Conservation (phyloP, 352 stramenopile genomes). For the Phytopythium chamaehyphon region DNA sequence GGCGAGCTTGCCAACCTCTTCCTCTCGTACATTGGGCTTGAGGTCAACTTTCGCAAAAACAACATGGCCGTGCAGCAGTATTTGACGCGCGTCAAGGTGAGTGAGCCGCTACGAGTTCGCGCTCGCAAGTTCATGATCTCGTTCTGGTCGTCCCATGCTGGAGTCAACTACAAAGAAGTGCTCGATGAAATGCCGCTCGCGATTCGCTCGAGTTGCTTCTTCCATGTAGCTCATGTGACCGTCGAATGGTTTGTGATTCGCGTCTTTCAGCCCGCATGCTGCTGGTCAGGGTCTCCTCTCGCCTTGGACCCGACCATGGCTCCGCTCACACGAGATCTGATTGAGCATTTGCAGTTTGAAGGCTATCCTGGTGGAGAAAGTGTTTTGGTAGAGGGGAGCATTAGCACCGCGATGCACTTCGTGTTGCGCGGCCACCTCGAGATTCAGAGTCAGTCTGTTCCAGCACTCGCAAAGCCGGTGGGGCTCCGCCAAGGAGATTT, state of each 20-base stretch:
- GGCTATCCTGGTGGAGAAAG: conserved; percentile 56
- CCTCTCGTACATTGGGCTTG: conserved; percentile 48
- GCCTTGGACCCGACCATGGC: conserved; percentile 8
- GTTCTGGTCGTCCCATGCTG: conserved; percentile 51
- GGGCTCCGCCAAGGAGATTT: conserved; percentile 34
- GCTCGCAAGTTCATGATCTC: conserved; percentile 41
- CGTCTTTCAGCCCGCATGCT: conserved; percentile 26
- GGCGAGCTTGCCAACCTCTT: conserved; percentile 48
- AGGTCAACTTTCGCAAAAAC: conserved; percentile 59
- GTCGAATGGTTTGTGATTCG: conserved; percentile 35
- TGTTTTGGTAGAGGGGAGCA: conserved; percentile 56
- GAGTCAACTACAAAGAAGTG: conserved; percentile 49
- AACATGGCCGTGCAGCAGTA: conserved; percentile 49
- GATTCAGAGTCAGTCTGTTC: conserved; percentile 21
- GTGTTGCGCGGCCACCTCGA: conserved; percentile 54
- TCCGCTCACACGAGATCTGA: conserved; percentile 19
- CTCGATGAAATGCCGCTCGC: conserved; percentile 37
- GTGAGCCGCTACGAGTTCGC: conserved; percentile 20
- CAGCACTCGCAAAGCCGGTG: conserved; percentile 15
- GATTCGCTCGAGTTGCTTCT: conserved; percentile 51
- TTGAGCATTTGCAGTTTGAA: conserved; percentile 51
- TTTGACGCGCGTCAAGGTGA: conserved; percentile 30
- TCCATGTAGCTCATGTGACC: conserved; percentile 25
- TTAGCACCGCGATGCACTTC: conserved; percentile 63
- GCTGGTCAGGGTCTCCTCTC: neutral